phyloP scores from a whole-genome alignment of 78 protist genomes.

The Speleostelium caveatum region DNA sequence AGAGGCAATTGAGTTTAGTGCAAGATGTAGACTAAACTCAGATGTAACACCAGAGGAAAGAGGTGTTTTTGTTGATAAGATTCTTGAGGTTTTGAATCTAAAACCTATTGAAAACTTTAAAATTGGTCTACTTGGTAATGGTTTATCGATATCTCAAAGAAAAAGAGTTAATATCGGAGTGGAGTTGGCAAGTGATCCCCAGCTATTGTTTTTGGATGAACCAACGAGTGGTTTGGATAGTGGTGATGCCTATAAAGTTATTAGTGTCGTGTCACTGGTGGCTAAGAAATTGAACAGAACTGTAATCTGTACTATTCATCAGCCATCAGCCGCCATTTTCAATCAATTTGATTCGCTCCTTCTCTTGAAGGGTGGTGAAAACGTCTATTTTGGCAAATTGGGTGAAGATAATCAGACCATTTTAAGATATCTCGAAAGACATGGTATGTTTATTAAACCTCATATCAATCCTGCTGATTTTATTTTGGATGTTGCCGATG shows the following conservation, averaged over 20 bases:
- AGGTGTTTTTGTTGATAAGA: background rate
- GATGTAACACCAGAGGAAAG: slow-evolving; percentile 13
- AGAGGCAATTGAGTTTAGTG: slow-evolving; percentile 69
- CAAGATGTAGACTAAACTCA: slow-evolving; percentile 38
- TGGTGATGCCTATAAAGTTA: slow-evolving; percentile 70
- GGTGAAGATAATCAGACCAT: slow-evolving; percentile 36
- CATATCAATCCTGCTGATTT: slow-evolving; percentile 85
- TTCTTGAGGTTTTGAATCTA: slow-evolving; percentile 46
- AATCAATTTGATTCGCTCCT: slow-evolving; percentile 79
- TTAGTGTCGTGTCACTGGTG: slow-evolving; percentile 21
- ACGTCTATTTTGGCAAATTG: slow-evolving; percentile 82
- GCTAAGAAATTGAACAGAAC: slow-evolving; percentile 54
- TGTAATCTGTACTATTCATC: slow-evolving; percentile 90
- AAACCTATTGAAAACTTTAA: slow-evolving; percentile 22
- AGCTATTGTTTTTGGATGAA: slow-evolving; percentile 76
- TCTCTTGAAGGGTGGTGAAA: slow-evolving; percentile 83
- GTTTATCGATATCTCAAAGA: slow-evolving; percentile 74
- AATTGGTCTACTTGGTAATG: slow-evolving; percentile 70
- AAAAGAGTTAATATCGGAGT: slow-evolving; percentile 75
- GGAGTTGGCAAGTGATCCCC: slow-evolving; percentile 53
- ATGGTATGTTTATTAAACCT: slow-evolving; percentile 36
- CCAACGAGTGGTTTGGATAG: slow-evolving; percentile 82
- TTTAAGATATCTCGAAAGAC: background rate
- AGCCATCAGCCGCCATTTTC: slow-evolving; percentile 88
- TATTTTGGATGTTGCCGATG: slow-evolving; percentile 63